phyloP scores from a whole-genome alignment of 2,329 filamentous ascomycete species.

The Madurella fahalii region DNA sequence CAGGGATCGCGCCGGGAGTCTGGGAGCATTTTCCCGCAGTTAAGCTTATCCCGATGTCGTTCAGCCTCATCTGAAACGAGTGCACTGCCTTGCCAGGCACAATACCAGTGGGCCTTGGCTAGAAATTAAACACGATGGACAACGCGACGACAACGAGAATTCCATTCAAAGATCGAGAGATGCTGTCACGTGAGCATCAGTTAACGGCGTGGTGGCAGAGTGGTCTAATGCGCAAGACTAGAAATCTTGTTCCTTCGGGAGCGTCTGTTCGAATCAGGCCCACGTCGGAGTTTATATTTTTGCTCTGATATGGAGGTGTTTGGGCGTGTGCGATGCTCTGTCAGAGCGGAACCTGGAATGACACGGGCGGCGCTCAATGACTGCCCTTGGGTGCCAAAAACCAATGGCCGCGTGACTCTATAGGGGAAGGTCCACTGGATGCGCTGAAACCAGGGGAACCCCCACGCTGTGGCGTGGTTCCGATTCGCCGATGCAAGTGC shows the following conservation, averaged over 20 bases:
- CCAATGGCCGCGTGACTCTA: not conserved
- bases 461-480: not conserved
- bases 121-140: not conserved
- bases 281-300: constrained; percentile 17
- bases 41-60: too few species aligned
- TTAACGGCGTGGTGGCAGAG: constrained; percentile 21
- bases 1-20: too few species aligned
- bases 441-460: not conserved
- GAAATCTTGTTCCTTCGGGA: constrained; percentile 25
- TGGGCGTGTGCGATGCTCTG: not conserved
- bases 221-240: constrained; percentile 25
- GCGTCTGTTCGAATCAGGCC: constrained; percentile 26
- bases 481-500: not conserved
- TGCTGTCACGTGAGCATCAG: constrained; percentile 5
- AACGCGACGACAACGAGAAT: not conserved
- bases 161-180: not conserved
- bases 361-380: too few species aligned
- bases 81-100: not conserved
- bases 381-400: too few species aligned
- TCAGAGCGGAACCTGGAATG: too few species aligned
- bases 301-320: not conserved
- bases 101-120: too few species aligned
- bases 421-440: not conserved
- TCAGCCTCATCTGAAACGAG: too few species aligned
- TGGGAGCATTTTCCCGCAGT: too few species aligned